Conservation (phyloP, 352 stramenopile species). For the Sclerospora graminicola region DNA sequence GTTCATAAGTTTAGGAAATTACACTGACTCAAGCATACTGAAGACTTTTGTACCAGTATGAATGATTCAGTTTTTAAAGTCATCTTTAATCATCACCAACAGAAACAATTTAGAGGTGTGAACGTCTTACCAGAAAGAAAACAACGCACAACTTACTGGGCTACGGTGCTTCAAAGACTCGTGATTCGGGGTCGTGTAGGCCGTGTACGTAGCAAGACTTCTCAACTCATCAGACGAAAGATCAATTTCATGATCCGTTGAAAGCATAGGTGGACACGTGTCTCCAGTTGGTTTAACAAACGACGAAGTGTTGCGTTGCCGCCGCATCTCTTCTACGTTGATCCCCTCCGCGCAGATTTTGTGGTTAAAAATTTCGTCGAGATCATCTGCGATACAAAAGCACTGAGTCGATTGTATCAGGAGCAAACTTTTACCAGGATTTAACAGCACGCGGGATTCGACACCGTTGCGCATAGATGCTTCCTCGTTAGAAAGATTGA, state of each 20-base stretch:
- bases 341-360: conserved; percentile 43
- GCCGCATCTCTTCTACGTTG: conserved; percentile 31
- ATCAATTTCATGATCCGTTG: conserved; percentile 14
- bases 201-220: conserved; percentile 41
- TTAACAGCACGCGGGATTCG: conserved; percentile 66
- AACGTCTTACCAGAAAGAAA: not conserved
- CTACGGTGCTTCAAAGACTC: conserved; percentile 17
- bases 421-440: conserved; percentile 60
- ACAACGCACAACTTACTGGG: conserved; percentile 12
- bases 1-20: not conserved
- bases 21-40: not conserved
- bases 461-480: conserved; percentile 11
- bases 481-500: conserved; percentile 44
- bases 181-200: conserved; percentile 35
- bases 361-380: conserved; percentile 50
- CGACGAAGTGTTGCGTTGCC: conserved; percentile 15
- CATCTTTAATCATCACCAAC: conserved; percentile 14
- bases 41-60: conserved; percentile 25
- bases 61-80: conserved; percentile 30
- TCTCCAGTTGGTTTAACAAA: conserved; percentile 42
- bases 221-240: conserved; percentile 26
- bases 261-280: conserved; percentile 38
- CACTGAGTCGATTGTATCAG: conserved; percentile 74
- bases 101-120: not conserved
- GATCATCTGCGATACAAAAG: conserved; percentile 80